Base-by-base conservation (phyloP, 2,329 filamentous ascomycete species). In the Colletotrichum musae region DNA sequence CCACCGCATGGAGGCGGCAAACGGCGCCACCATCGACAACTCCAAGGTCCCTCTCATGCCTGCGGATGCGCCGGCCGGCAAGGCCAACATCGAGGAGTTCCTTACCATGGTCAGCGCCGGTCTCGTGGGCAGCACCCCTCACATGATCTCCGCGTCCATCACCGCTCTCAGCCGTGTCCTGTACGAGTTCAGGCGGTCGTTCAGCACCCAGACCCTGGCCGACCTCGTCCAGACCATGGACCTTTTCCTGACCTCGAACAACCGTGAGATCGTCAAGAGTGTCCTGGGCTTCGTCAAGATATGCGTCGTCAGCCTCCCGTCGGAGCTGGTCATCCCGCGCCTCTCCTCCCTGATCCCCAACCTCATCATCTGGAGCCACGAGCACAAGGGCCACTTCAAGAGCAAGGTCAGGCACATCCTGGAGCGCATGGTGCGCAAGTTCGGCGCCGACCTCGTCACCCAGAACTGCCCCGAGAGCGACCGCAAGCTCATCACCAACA, bases 101-200 rank as follows among this genome's bases (percentile, higher is more conserved):
- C 94, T 98, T 83, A 98, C 95, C 64, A 99, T 99, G 96, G 93
- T 98, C 36, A 97, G 94, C 73, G 96, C 96, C 57, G 96, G 96
- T 82, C 88, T 99, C 61, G 96, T 95, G 2, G 95, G 95, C 65
- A 93, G 92, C 75, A 95, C 94, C 12, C 95, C 96, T 39, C 95
- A 98, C 83, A 98, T 98, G 94, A 95, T 98, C 71, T 97, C 94
- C 6, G 96, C 96, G 0, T 94, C 94, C n/a, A 95, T 99, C 78
- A 98, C 94, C 0, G 95, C 96, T 15, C 88, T 99, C 45, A 96
- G 94, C 15, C 90, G 96, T n/a, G 91, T 98, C 28, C 88, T 99
- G 36, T 98, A 95, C 81, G 93, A 98, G 77, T 99, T 97, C 85
- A 92, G 94, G 73, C 85, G 88, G 36, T 81, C 88, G 28, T 84